Conservation (phyloP, 768 basidiomycete genomes). For the Collybiopsis confluens region DNA sequence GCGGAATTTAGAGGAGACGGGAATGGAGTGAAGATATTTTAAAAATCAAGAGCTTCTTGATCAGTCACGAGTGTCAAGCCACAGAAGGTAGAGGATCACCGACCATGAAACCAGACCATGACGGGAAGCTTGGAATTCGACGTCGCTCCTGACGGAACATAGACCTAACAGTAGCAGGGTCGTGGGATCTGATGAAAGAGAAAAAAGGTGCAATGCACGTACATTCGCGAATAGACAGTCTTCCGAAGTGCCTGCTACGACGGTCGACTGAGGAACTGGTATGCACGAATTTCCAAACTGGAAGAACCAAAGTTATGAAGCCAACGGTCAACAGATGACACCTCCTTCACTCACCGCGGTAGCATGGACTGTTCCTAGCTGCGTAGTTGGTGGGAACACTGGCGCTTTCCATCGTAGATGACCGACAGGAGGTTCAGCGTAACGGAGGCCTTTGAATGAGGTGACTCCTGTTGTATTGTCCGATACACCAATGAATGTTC, state of each 20-base stretch:
- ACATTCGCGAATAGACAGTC: conserved; percentile 44
- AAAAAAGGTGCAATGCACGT: background rate
- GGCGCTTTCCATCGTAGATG: conserved; percentile 37
- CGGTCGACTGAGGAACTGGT: conserved; percentile 23
- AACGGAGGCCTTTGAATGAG: conserved; percentile 37
- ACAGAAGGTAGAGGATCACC: background rate
- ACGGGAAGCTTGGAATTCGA: conserved; percentile 20
- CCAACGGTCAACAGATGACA: background rate
- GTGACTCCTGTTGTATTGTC: conserved; percentile 27
- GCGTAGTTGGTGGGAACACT: conserved; percentile 31
- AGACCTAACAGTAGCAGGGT: conserved; percentile 11
- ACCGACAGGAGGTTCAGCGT: conserved; percentile 39
- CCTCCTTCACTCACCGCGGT: conserved; percentile 21
- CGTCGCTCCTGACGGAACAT: conserved; percentile 12
- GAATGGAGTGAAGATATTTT: too few species aligned
- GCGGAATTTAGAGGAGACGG: background rate
- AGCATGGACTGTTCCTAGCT: conserved; percentile 33
- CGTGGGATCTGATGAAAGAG: too few species aligned
- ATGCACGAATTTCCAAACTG: conserved; percentile 35
- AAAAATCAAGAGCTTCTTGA: background rate
- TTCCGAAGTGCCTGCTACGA: conserved; percentile 29
- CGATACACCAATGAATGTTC: conserved; percentile 29
- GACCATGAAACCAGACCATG: conserved; percentile 40
- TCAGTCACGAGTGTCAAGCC: too few species aligned
- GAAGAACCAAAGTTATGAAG: background rate